These are phyloP conservation scores for Pinus tabuliformis DNA, from an alignment of 75 land plant species.

Conservation along the genomic window DNA sequence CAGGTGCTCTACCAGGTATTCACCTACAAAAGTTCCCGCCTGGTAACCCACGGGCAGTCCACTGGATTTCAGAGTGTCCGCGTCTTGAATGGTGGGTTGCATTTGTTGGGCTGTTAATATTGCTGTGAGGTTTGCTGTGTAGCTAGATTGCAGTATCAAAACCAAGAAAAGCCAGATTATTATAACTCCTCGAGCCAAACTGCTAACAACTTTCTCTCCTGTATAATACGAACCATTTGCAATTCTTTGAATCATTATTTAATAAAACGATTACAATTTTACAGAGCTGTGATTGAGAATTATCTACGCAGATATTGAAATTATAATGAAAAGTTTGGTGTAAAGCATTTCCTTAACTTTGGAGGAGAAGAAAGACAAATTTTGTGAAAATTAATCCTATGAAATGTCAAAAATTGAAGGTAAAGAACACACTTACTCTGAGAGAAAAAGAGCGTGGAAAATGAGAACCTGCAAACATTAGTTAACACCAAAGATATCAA, in stretches of 20 bases:
- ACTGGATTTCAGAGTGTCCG: constrained; percentile 16
- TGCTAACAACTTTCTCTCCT: constrained; percentile 56
- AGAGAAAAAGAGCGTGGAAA: constrained; percentile 33
- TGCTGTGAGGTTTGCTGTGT: constrained; percentile 57
- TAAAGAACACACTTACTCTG: constrained; percentile 22
- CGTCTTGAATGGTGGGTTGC: constrained; percentile 12
- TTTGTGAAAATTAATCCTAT: too few species aligned
- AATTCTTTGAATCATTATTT: too few species aligned
- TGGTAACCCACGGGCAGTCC: constrained; percentile 38
- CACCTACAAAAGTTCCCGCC: constrained; percentile 31
- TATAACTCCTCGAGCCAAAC: constrained; percentile 20
- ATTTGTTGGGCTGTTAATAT: constrained; percentile 30
- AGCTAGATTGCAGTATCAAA: constrained; percentile 39
- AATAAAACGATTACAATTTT: too few species aligned
- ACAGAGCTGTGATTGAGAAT: too few species aligned
- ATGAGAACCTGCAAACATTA: constrained; percentile 26
- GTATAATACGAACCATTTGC: neutral
- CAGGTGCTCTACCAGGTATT: neutral
- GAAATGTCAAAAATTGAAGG: too few species aligned
- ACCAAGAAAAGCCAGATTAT: constrained; percentile 42
- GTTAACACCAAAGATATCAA: too few species aligned
- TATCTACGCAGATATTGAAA: too few species aligned
- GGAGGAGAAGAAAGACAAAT: too few species aligned
- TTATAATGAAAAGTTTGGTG: too few species aligned
- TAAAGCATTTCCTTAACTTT: too few species aligned